These are phyloP conservation scores for Tephrocybe sp. DNA, from an alignment of 768 basidiomycete genomes.

Conservation along the genomic window DNA sequence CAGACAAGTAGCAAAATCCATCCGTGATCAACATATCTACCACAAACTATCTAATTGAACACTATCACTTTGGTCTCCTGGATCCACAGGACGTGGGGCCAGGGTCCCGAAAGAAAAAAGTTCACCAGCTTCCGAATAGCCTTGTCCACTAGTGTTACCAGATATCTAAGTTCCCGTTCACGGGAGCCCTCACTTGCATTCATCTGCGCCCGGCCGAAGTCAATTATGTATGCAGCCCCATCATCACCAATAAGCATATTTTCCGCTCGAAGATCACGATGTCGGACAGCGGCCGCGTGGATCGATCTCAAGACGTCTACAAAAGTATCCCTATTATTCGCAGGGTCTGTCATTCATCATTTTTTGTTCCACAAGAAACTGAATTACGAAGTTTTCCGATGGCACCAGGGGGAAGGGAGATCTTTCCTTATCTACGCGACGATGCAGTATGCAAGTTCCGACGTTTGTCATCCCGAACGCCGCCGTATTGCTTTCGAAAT, in stretches of 20 bases:
- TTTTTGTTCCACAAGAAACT: constrained; percentile 1
- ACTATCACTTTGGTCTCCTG: too few relatives aligned
- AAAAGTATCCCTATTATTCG: not conserved
- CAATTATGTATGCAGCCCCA: constrained; percentile 18
- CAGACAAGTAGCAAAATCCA: too few relatives aligned
- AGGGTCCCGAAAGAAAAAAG: too few relatives aligned
- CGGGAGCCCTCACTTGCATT: constrained; percentile 1
- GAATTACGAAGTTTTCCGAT: not conserved
- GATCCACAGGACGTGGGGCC: too few relatives aligned
- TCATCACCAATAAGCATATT: constrained; percentile 19
- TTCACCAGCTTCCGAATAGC: too few relatives aligned
- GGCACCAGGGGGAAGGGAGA: not conserved
- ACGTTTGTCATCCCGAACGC: constrained; percentile 17
- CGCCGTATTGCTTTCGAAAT: constrained; percentile 8
- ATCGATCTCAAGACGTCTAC: constrained; percentile 14
- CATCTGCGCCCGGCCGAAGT: constrained; percentile 19
- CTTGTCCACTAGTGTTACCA: too few relatives aligned
- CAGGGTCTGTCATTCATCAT: not conserved
- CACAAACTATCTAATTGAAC: too few relatives aligned
- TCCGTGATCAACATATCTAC: too few relatives aligned
- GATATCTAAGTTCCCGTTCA: constrained; percentile 11
- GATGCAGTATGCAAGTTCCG: not conserved
- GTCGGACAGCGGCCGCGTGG: constrained; percentile 20
- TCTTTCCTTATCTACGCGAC: not conserved
- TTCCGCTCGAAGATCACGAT: constrained; percentile 20